A percentile compares a stretch with the other conserved stretches of the same genome.
phyloP scores from a whole-genome alignment of 2,329 filamentous ascomycete genomes.

The Hymenoscyphus fructigenus region DNA sequence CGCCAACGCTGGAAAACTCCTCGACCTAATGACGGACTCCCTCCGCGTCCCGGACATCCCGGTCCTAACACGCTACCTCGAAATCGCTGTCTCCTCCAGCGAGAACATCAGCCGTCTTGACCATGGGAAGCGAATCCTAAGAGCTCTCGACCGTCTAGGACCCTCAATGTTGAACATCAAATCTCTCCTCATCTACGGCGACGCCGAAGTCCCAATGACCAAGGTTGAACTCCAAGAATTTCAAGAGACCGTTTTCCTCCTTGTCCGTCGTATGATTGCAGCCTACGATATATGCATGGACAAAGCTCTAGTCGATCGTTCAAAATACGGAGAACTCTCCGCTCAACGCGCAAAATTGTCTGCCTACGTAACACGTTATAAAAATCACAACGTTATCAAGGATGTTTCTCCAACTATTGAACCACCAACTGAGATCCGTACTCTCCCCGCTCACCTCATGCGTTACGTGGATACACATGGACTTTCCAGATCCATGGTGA shows the following conservation, averaged over 20 bases:
- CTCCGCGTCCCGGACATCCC: constrained; percentile 49
- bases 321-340: constrained; percentile 28
- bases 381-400: constrained; percentile 13
- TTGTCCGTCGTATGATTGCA: constrained; percentile 35
- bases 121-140: constrained; percentile 51
- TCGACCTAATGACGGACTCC: constrained; percentile 59
- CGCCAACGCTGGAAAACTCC: constrained; percentile 60
- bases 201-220: constrained; percentile 7
- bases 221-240: constrained; percentile 11
- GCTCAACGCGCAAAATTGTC: constrained; percentile 36
- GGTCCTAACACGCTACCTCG: constrained; percentile 55
- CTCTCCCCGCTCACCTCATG: constrained; percentile 7
- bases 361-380: constrained; percentile 38
- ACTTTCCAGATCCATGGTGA: constrained; percentile 4
- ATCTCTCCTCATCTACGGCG: constrained; percentile 26
- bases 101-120: constrained; percentile 39
- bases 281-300: constrained; percentile 36
- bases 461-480: constrained; percentile 5
- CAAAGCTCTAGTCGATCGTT: constrained; percentile 29
- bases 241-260: constrained; percentile 22
- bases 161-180: constrained; percentile 33
- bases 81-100: constrained; percentile 47
- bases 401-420: background rate
- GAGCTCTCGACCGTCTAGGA: constrained; percentile 48
- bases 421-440: background rate